Percentiles rank a stretch among this genome's conserved stretches.
Evolutionary conservation across 495 filamentous ascomycete genomes (phyloP).

Genomic region (Glarea lozoyensis): DNA sequence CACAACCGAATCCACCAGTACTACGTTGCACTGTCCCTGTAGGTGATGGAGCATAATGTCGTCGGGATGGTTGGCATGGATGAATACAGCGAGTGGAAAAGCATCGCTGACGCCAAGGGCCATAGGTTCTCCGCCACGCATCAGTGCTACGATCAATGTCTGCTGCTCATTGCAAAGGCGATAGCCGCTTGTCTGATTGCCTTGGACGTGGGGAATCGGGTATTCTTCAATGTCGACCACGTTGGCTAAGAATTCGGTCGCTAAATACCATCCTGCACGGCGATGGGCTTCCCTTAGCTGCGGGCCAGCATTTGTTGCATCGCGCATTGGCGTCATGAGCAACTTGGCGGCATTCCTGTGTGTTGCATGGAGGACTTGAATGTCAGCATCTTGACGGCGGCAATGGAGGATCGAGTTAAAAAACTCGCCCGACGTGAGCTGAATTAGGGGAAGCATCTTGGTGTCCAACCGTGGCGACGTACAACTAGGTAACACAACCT

Average conservation of each 20-base stretch:
- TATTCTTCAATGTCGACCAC: constrained; percentile 46
- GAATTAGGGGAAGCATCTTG: constrained; percentile 33
- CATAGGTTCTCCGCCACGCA: constrained; percentile 62
- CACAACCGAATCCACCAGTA: constrained; percentile 56
- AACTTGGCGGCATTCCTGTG: constrained; percentile 37
- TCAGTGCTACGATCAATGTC: constrained; percentile 51
- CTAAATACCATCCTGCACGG: constrained; percentile 45
- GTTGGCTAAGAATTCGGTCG: constrained; percentile 35
- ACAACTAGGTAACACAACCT: constrained; percentile 36
- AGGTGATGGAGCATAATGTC: constrained; percentile 41
- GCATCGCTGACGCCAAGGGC: constrained; percentile 52
- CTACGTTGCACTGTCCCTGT: constrained; percentile 27
- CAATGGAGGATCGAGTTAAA: constrained; percentile 27
- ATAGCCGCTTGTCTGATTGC: constrained; percentile 37
- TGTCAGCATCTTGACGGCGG: constrained; percentile 6
- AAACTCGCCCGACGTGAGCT: constrained; percentile 29
- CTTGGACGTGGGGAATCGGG: constrained; percentile 46
- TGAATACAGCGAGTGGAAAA: constrained; percentile 44
- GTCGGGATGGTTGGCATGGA: constrained; percentile 40
- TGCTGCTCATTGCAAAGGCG: constrained; percentile 38
- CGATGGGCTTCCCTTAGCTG: constrained; percentile 42
- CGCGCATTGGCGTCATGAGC: constrained; percentile 48
- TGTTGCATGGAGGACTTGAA: constrained; percentile 37
- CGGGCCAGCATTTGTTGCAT: constrained; percentile 38
- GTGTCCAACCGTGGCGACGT: constrained; percentile 36